Evolutionary conservation across 2,329 filamentous ascomycete species (phyloP).

Genomic region (Paracoccidioides brasiliensis): DNA sequence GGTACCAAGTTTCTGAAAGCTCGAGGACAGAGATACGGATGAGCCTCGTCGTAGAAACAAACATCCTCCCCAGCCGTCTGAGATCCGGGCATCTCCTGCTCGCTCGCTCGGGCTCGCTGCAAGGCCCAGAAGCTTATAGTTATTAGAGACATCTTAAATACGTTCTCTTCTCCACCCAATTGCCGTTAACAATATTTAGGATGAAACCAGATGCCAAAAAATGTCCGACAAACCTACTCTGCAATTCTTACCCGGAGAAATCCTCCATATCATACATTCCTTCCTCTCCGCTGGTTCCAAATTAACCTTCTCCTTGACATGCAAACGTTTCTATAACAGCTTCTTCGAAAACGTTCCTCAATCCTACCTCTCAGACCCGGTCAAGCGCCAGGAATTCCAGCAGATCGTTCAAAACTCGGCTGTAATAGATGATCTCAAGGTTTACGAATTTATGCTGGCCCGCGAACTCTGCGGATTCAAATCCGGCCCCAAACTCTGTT

Average conservation of each 20-base stretch:
- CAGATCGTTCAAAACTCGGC: too few relatives aligned
- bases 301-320: slow-evolving; percentile 1
- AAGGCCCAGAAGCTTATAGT: too few relatives aligned
- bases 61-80: too few relatives aligned
- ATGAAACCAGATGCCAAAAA: not conserved
- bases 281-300: slow-evolving; percentile 5
- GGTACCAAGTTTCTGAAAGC: too few relatives aligned
- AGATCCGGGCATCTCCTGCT: too few relatives aligned
- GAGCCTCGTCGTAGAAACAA: too few relatives aligned
- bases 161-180: too few relatives aligned
- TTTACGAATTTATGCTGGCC: not conserved
- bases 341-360: not conserved
- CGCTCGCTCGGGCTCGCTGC: too few relatives aligned
- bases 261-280: slow-evolving; percentile 5
- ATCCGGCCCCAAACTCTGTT: slow-evolving; percentile 6
- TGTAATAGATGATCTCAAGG: not conserved
- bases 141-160: too few relatives aligned
- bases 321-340: slow-evolving; percentile 4
- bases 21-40: too few relatives aligned
- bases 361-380: not conserved
- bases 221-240: not conserved
- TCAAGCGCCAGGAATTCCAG: not conserved
- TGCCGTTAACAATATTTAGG: too few relatives aligned
- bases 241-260: slow-evolving; percentile 6
- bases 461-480: slow-evolving; percentile 3